Evolutionary conservation across 345 rosid genomes (phyloP).

Genomic region (Boechera stricta): DNA sequence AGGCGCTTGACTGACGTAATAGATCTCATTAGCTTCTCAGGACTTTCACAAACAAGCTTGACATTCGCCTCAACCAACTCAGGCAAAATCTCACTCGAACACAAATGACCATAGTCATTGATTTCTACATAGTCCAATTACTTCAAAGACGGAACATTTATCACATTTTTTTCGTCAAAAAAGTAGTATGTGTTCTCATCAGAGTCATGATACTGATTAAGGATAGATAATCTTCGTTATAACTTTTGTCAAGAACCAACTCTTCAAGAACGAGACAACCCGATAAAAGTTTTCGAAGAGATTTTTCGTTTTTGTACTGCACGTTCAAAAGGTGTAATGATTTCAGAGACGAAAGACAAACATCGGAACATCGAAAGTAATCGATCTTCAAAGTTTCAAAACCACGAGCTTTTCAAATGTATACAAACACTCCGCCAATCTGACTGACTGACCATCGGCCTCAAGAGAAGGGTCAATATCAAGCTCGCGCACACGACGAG

Average conservation of each 20-base stretch:
- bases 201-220: neutral
- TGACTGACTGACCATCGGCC: accelerated
- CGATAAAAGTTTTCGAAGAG: neutral
- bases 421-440: neutral
- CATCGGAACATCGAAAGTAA: neutral
- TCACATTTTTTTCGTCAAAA: neutral
- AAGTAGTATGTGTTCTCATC: too few relatives aligned
- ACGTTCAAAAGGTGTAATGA: neutral
- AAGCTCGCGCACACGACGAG: neutral
- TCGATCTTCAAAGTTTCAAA: neutral
- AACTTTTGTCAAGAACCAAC: neutral
- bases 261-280: conserved; percentile 17
- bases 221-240: neutral
- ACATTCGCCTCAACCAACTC: conserved; percentile 31
- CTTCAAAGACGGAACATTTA: conserved; percentile 9
- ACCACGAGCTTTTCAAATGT: neutral
- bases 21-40: conserved; percentile 20
- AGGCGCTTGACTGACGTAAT: conserved; percentile 28
- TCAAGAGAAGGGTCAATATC: neutral
- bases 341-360: neutral
- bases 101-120: neutral
- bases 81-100: conserved; percentile 15
- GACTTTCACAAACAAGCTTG: neutral
- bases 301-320: neutral
- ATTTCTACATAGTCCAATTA: conserved; percentile 1